Conservation (phyloP, 345 rosid genomes). For the Cardamine chenopodiifolia region DNA sequence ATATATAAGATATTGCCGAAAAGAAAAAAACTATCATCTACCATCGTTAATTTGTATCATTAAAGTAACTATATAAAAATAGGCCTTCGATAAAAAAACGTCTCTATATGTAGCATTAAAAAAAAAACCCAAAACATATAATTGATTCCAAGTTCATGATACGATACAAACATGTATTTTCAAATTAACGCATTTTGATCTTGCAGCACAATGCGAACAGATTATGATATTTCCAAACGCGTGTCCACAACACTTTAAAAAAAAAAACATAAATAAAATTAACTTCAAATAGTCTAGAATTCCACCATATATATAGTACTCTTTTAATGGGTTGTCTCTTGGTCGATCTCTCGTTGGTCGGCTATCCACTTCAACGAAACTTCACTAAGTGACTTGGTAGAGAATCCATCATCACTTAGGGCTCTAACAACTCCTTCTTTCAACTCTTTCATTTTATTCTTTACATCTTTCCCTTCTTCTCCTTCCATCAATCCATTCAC, state of each 20-base stretch:
- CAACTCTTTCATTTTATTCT: constrained; percentile 21
- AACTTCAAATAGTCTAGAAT: too few species aligned
- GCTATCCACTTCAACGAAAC: constrained; percentile 31
- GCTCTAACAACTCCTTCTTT: constrained; percentile 19
- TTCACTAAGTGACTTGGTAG: constrained; percentile 19
- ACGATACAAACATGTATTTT: neutral
- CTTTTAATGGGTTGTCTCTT: neutral
- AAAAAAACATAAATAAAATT: too few species aligned
- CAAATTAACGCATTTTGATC: too few species aligned
- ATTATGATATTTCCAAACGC: too few species aligned
- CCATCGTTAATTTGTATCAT: too few species aligned
- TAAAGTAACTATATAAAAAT: neutral
- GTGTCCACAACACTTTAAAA: too few species aligned
- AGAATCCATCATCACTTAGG: constrained; percentile 29
- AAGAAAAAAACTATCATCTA: neutral
- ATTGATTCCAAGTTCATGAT: too few species aligned
- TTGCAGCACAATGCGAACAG: too few species aligned
- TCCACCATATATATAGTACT: too few species aligned
- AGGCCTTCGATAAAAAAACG: neutral
- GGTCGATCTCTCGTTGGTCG: constrained; percentile 2
- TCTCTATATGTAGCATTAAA: neutral
- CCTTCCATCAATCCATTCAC: constrained; percentile 38
- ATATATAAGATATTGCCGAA: too few species aligned
- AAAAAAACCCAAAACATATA: neutral
- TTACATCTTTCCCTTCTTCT: constrained; percentile 29